A percentile compares a stretch with the other conserved stretches of the same genome.
phyloP scores from a whole-genome alignment of 192 early-diverging fungal genomes.

The Coemansia brasiliensis region DNA sequence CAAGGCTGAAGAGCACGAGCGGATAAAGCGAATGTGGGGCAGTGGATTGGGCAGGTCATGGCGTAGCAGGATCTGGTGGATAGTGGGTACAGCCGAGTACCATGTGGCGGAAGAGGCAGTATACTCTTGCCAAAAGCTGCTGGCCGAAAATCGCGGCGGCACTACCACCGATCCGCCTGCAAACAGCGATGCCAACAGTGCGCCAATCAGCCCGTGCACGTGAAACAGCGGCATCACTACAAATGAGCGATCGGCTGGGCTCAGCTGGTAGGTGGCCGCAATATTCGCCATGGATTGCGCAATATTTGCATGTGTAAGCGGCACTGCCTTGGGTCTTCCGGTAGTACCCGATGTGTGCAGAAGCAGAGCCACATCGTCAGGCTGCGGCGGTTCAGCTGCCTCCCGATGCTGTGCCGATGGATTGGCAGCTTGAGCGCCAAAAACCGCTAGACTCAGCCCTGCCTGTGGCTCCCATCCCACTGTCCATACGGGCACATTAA shows the following conservation, averaged over 20 bases:
- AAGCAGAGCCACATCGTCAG: slow-evolving; percentile 67
- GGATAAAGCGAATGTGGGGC: slow-evolving; percentile 70
- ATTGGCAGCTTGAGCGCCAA: slow-evolving; percentile 25
- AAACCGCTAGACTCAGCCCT: slow-evolving; percentile 27
- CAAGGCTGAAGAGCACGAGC: slow-evolving; percentile 75
- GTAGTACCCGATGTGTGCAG: slow-evolving; percentile 84
- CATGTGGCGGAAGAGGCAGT: slow-evolving; percentile 60
- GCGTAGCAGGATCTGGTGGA: slow-evolving; percentile 78
- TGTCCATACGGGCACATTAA: slow-evolving; percentile 60
- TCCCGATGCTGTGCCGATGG: slow-evolving; percentile 10
- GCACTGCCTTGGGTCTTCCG: slow-evolving; percentile 76
- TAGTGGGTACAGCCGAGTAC: slow-evolving; percentile 81
- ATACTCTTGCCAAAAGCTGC: slow-evolving; percentile 76
- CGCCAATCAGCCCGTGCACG: slow-evolving; percentile 81
- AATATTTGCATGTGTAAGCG: slow-evolving; percentile 77
- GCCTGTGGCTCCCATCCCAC: slow-evolving; percentile 48
- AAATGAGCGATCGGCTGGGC: slow-evolving; percentile 61
- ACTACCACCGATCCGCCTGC: slow-evolving; percentile 70
- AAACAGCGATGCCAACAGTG: slow-evolving; percentile 65
- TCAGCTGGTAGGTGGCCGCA: slow-evolving; percentile 64
- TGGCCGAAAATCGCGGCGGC: slow-evolving; percentile 70
- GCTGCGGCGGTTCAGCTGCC: slow-evolving; percentile 21
- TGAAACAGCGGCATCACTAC: slow-evolving; percentile 88
- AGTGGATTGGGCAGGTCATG: slow-evolving; percentile 28
- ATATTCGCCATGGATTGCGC: slow-evolving; percentile 75